Percentiles rank a stretch among this genome's conserved stretches.
Conservation (phyloP, 805 yeast species). For the Kodamaea nitidulidarum region DNA sequence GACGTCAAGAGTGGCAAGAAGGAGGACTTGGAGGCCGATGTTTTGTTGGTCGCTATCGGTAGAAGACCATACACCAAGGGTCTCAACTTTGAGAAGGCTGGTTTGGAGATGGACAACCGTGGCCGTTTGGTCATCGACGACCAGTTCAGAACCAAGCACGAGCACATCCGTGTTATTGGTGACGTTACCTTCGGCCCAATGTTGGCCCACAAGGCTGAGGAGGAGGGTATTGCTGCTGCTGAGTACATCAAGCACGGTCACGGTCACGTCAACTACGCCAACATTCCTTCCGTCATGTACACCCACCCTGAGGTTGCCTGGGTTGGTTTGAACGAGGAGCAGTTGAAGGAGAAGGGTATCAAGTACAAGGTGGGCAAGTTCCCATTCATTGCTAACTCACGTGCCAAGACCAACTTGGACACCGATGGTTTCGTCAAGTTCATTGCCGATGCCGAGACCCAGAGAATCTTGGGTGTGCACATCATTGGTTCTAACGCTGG, state of each 20-base stretch:
- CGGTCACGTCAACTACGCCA: conserved; percentile 97
- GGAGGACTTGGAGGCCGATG: conserved; percentile 82
- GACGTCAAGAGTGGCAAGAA: conserved; percentile 81
- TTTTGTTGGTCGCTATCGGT: conserved; percentile 94
- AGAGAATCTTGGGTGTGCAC: conserved; percentile 93
- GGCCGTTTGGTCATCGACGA: conserved; percentile 94
- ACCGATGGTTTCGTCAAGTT: conserved; percentile 97
- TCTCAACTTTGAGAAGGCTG: conserved; percentile 81
- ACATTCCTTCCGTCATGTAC: conserved; percentile 98
- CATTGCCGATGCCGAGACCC: conserved; percentile 94
- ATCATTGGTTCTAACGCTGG: conserved; percentile 98
- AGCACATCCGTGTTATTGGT: conserved; percentile 96
- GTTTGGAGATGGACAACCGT: conserved; percentile 84
- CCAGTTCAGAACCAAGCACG: conserved; percentile 85
- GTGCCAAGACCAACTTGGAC: conserved; percentile 97
- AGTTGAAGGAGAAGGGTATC: conserved; percentile 88
- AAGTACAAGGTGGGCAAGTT: conserved; percentile 93
- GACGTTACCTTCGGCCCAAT: conserved; percentile 98
- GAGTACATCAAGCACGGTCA: conserved; percentile 90
- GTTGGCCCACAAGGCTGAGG: conserved; percentile 99
- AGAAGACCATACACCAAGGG: conserved; percentile 97
- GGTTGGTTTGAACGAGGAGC: conserved; percentile 96
- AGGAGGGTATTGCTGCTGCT: conserved; percentile 98
- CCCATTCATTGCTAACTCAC: conserved; percentile 98
- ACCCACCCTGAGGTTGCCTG: conserved; percentile 99